phyloP scores from a whole-genome alignment of 176 grass and related monocot species.

The Oryza rufipogon region DNA sequence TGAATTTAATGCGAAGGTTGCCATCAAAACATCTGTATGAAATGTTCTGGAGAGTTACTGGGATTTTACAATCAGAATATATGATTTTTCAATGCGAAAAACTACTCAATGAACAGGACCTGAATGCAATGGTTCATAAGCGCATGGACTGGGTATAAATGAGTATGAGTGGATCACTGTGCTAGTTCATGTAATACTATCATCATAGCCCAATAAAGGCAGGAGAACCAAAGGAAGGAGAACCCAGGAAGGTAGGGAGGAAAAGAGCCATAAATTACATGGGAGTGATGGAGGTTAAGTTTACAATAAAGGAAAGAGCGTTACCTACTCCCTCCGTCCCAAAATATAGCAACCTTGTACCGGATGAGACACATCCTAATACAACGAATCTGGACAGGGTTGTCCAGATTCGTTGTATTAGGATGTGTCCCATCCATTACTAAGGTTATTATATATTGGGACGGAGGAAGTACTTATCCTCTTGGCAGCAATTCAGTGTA shows the following conservation, averaged over 20 bases:
- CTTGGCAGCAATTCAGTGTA: neutral
- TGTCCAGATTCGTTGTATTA: too few relatives aligned
- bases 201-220: neutral
- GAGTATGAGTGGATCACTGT: neutral
- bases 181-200: neutral
- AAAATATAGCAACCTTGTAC: too few relatives aligned
- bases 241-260: neutral
- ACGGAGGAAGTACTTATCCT: neutral
- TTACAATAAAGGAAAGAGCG: neutral
- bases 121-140: neutral
- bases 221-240: neutral
- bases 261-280: neutral
- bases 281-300: neutral
- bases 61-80: neutral
- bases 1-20: neutral
- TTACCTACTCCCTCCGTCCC: too few relatives aligned
- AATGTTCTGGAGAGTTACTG: neutral
- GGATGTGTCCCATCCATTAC: too few relatives aligned
- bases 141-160: constrained; percentile 8
- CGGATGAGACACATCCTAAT: too few relatives aligned
- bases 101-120: neutral
- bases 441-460: too few relatives aligned
- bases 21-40: constrained; percentile 6
- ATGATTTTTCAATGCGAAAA: neutral
- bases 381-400: too few relatives aligned